phyloP scores from a whole-genome alignment of 441 rosid species.

The Erodium texanum region DNA sequence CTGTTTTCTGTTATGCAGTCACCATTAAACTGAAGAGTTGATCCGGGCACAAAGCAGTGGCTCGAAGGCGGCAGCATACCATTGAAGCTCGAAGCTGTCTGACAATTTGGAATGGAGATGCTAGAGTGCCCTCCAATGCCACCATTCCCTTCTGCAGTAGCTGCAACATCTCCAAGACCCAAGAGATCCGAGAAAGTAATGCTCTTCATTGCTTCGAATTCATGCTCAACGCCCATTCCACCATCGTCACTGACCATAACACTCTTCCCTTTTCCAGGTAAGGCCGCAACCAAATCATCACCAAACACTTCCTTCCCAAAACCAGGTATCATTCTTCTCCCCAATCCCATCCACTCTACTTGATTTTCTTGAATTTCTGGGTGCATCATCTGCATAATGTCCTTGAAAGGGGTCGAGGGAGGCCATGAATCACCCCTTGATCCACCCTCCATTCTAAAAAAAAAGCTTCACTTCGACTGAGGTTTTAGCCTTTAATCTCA shows the following conservation, averaged over 20 bases:
- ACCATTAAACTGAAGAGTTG: slow-evolving; percentile 6
- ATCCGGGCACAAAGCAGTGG: neutral
- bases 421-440: slow-evolving; percentile 14
- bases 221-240: slow-evolving; percentile 5
- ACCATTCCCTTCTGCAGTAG: neutral
- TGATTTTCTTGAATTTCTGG: slow-evolving; percentile 14
- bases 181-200: slow-evolving; percentile 40
- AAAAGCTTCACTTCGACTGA: neutral
- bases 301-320: slow-evolving; percentile 8
- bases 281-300: slow-evolving; percentile 9
- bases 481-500: neutral
- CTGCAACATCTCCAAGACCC: slow-evolving; percentile 45
- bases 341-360: slow-evolving; percentile 24
- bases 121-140: neutral
- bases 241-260: slow-evolving; percentile 14
- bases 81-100: neutral
- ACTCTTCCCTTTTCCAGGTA: slow-evolving; percentile 2
- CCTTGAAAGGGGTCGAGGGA: neutral
- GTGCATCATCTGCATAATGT: slow-evolving; percentile 17
- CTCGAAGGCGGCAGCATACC: neutral
- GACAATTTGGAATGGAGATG: slow-evolving; percentile 13
- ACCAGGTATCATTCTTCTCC: slow-evolving; percentile 22
- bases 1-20: slow-evolving; percentile 15
- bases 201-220: slow-evolving; percentile 11
- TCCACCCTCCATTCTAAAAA: neutral